Percentiles rank a stretch among this genome's conserved stretches.
These are phyloP conservation scores for Saccharomycopsis sp. DNA, from an alignment of 805 yeast species.

Conservation along the genomic window DNA sequence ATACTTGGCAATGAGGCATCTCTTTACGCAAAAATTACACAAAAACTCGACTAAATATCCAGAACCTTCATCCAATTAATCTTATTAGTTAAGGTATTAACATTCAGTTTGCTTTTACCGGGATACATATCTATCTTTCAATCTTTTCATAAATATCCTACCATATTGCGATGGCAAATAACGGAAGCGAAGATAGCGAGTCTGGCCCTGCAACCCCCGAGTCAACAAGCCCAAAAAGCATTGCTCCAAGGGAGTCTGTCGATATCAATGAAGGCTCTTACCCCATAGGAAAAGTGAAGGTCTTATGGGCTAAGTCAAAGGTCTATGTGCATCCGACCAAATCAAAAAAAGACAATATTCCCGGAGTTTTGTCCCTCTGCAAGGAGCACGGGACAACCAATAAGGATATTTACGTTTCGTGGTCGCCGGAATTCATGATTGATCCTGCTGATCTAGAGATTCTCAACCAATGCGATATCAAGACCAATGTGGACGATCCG, in stretches of 20 bases:
- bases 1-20: no score
- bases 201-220: neutral
- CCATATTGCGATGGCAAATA: neutral
- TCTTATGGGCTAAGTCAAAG: constrained; percentile 49
- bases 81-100: no score
- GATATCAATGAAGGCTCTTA: constrained; percentile 1
- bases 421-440: constrained; percentile 53
- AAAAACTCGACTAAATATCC: no score
- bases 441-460: constrained; percentile 25
- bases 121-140: no score
- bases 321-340: constrained; percentile 81
- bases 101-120: no score
- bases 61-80: no score
- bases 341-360: constrained; percentile 64
- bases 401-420: constrained; percentile 55
- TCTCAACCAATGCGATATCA: constrained; percentile 31
- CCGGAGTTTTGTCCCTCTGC: constrained; percentile 68
- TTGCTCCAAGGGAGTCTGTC: neutral
- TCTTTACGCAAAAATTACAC: no score
- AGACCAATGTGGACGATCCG: constrained; percentile 14
- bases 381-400: constrained; percentile 45
- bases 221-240: neutral
- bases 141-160: no score
- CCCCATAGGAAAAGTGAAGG: constrained; percentile 24
- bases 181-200: neutral